Base-by-base conservation (phyloP, 2,329 filamentous ascomycete species). In the Ceratocystis colombiana region DNA sequence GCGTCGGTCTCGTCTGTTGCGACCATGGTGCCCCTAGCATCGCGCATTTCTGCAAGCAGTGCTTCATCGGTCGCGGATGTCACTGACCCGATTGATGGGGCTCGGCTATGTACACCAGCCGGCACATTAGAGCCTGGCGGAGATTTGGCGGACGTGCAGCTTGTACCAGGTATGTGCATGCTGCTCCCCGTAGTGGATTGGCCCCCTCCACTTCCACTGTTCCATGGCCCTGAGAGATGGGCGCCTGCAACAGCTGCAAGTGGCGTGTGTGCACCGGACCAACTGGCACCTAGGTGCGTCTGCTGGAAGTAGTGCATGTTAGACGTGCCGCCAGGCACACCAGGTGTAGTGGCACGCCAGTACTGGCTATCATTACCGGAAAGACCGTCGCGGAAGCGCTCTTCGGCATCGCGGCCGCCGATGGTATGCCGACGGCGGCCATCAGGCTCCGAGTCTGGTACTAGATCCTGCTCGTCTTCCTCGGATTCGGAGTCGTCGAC, bases 271-370 rank as follows among this genome's bases (percentile, higher is more conserved):
- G 88, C 85, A 30, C 89, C 89, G 61, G 88, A 89, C 70, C 88
- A 81, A 2, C 85, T 86, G 30, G 82, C 81, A 7, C 85, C 84
- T 3, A 93, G 79, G 70, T 91, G 89, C 20, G 88, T 84, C 73
- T 92, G 89, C 44, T 59, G 48, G 72, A 94, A 93, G 75, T 93
- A 94, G 73, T 87, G 87, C 71, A 93, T 80, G 71, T 89, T 91
- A 10, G 87, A 87, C 10, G 88, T 87, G 37, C 87, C 88, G 67
- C 88, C 88, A 4, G 88, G 81, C 59, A 88, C 82, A 0, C 84
- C 84, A 1, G 83, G 83, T 22, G 83, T 84, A n/a, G 57, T 64
- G 3, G 64, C 63, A 28, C 64, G 61, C 66, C 66, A 68, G 53
- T 46, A 65, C 50, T 65, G 64, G 15, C 48, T 28, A 45, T 65